Conservation (phyloP, 768 basidiomycete genomes). For the Rhodocollybia butyracea region DNA sequence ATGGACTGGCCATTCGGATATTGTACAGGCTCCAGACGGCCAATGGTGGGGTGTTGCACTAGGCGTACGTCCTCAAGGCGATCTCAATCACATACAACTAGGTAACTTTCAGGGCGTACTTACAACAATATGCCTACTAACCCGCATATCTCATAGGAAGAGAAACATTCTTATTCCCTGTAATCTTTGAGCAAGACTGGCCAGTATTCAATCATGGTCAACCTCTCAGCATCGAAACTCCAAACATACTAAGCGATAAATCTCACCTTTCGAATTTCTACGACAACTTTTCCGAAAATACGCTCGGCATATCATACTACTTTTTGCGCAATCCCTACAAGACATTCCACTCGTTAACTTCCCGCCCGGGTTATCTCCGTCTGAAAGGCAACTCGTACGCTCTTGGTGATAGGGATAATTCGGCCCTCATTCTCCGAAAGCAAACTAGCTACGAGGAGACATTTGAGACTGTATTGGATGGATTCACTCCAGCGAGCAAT, state of each 20-base stretch:
- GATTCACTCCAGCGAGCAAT: conserved; percentile 25
- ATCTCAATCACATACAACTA: conserved; percentile 32
- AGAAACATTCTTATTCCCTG: conserved; percentile 38
- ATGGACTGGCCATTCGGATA: conserved; percentile 35
- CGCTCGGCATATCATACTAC: conserved; percentile 31
- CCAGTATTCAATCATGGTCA: conserved; percentile 32
- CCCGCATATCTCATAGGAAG: conserved; percentile 20
- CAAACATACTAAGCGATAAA: conserved; percentile 25
- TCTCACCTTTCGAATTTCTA: conserved; percentile 21
- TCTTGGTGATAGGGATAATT: conserved; percentile 34
- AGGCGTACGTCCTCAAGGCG: conserved; percentile 34
- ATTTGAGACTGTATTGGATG: conserved; percentile 31
- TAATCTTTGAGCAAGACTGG: conserved; percentile 36
- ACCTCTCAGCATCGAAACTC: conserved; percentile 28
- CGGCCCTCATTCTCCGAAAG: conserved; percentile 34
- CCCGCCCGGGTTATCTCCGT: conserved; percentile 26
- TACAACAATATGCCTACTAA: background rate
- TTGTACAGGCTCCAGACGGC: conserved; percentile 31
- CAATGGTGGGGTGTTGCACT: conserved; percentile 39
- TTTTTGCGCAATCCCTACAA: conserved; percentile 38
- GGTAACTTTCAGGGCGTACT: conserved; percentile 15
- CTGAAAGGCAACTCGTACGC: conserved; percentile 33
- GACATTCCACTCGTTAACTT: conserved; percentile 28
- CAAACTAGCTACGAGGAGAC: conserved; percentile 34
- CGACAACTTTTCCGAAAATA: conserved; percentile 22